Evolutionary conservation across 2,329 filamentous ascomycete species (phyloP), one percentile per base, ranked within the genome.

Genomic region (Proliferodiscus dingleyae): DNA sequence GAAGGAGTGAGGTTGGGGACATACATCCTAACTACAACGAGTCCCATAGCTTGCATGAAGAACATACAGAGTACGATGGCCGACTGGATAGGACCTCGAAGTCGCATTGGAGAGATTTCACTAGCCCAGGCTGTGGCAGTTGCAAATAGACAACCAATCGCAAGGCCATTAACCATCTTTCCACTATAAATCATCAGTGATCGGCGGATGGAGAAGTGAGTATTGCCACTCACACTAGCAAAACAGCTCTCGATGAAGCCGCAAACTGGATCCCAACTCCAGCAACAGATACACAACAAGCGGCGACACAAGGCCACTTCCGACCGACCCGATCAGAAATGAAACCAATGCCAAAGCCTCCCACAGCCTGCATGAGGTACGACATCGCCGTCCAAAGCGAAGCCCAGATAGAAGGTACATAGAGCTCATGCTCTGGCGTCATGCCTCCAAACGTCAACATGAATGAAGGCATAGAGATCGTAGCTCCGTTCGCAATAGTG

Each of bases 91-190:
- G 51, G 51, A 9, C 47, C 52, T 39, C 52, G 33, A 18, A 53
- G 43, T 6, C 48, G 37, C 22, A 51, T 36, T 1, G 48, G 52
- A 19, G 48, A 43, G 16, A 49, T 53, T 45, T 55, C 52, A 3
- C 50, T 53, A 13, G 49, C 47, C 24, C 40, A 53, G 15, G 45
- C 38, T 5, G 50, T 51, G 5, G 41, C 46, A 10, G 49, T 49
- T 21, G 52, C 46, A 21, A 55, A 40, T 13, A 51, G 34, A 21
- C 37, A 43, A 9, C 50, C 52, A n/a, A 55, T 45, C 2, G 47
- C 52, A 41, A 55, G 40, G 23, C 52, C 48, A 37, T 51, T 55
- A 19, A 55, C 39, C 46, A 55, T 55, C 29, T 55, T 55, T 3
- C 52, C 52, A 28, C 26, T 28, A 13, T 13, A 13, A 28, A 28